These are phyloP conservation scores for Leccinum boreale DNA, from an alignment of 768 basidiomycete species.

Conservation along the genomic window DNA sequence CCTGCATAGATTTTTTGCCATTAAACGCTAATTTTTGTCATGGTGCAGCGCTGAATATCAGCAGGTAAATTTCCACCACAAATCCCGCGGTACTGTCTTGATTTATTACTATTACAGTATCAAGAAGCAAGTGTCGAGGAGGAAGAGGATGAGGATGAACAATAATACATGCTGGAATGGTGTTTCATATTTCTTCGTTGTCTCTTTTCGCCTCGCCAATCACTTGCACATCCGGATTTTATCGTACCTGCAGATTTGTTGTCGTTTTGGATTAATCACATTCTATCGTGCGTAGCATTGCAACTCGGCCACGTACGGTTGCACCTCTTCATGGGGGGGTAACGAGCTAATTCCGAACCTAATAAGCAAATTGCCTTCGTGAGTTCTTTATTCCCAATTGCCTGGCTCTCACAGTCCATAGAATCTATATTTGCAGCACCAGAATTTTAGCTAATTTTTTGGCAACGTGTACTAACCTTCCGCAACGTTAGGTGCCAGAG, in stretches of 20 bases:
- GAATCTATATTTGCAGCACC: neutral
- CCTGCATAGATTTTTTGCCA: neutral
- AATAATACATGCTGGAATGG: conserved; percentile 21
- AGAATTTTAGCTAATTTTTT: neutral
- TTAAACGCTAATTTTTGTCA: conserved; percentile 5
- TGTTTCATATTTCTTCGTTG: neutral
- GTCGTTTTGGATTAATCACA: conserved; percentile 12
- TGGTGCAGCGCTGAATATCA: conserved; percentile 80
- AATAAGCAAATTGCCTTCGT: neutral
- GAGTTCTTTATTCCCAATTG: neutral
- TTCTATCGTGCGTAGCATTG: neutral
- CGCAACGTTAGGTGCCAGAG: neutral
- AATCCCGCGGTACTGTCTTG: neutral
- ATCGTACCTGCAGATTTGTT: conserved; percentile 17
- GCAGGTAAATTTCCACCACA: conserved; percentile 44
- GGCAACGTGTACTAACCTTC: neutral
- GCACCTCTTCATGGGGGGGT: neutral
- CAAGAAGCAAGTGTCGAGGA: conserved; percentile 53
- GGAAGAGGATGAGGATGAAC: conserved; percentile 34
- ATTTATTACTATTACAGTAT: conserved; percentile 39
- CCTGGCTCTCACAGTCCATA: neutral
- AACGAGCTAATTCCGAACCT: neutral
- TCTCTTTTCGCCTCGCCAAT: conserved; percentile 1
- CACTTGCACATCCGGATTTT: conserved; percentile 2
- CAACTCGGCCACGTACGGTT: neutral